Base-by-base conservation (phyloP, 2,329 filamentous ascomycete genomes). In the Aspergillus viridinutans region DNA sequence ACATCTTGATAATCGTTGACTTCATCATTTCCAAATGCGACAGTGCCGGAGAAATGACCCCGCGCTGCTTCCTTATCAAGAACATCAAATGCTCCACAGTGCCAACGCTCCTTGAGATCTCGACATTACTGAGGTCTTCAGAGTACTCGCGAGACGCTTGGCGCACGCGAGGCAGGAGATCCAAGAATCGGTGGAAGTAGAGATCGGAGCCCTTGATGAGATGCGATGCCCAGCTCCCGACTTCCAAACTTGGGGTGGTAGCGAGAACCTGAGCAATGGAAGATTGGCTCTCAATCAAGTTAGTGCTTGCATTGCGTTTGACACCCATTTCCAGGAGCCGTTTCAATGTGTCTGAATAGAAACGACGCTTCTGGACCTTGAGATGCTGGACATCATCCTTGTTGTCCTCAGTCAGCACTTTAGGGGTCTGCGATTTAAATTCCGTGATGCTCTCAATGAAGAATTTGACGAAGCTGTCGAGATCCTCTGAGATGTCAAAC, bases 291-390 rank as follows among this genome's bases (percentile, higher is more conserved):
- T 83, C 82, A 20, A 97, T 79, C 47, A 88, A 80, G 68, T 90
- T 85, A 14, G 85, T 86, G 62, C 89, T 86, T 17, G 96, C 80
- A 69, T 96, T 97, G 53, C 87, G 86, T 65, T 88, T 88, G 65
- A 99, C 84, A 3, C 94, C 94, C 93, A 99, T 97, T 56, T 88
- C 84, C 38, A 91, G 86, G 28, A 97, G 78, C 23, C 87, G 85
- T 67, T 90, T 92, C 61, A 99, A 78, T 0, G 90, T 92, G 64
- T 97, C 93, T 0, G 91, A 90, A 66, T 96, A 94, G 14, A 97
- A 82, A 65, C 92, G 92, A 47, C 91, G 86, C 76, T 99, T 99
- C 66, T 90, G 85, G 2, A 85, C 86, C 78, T 97, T 97, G 64
- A 97, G 84, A 71, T 97, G 90, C 73, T 95, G 92, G 59, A 97